phyloP scores from a whole-genome alignment of 2,329 filamentous ascomycete genomes.

The Phialophora verrucosa region DNA sequence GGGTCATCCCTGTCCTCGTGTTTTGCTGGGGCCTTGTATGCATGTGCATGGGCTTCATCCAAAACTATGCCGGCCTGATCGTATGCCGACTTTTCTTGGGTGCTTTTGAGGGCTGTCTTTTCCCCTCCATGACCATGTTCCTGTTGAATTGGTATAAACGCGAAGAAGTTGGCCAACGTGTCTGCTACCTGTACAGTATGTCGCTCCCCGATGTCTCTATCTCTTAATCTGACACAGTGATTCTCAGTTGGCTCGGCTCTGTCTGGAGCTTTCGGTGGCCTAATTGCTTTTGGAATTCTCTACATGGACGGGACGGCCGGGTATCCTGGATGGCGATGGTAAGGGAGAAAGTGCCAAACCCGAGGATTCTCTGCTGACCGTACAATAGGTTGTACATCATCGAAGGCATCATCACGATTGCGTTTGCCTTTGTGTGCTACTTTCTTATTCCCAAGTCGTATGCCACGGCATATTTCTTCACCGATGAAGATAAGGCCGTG shows the following conservation, averaged over 20 bases:
- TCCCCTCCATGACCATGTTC: conserved; percentile 50
- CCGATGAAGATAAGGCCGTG: conserved; percentile 55
- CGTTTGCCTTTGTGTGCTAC: conserved; percentile 20
- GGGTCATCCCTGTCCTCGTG: conserved; percentile 58
- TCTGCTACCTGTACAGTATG: conserved; percentile 48
- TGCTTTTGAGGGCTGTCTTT: conserved; percentile 56
- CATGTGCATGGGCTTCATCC: conserved; percentile 59
- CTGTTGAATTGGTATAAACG: conserved; percentile 50
- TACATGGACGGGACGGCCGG: conserved; percentile 33
- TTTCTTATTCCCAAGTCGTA: conserved; percentile 17
- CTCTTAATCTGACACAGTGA: background rate
- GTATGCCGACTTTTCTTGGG: conserved; percentile 62
- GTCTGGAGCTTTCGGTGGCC: conserved; percentile 49
- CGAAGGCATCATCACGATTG: conserved; percentile 28
- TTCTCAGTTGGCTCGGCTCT: conserved; percentile 41
- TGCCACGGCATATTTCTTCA: conserved; percentile 52
- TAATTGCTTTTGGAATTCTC: conserved; percentile 40
- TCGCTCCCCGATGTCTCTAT: background rate
- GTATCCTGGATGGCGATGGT: conserved; percentile 34
- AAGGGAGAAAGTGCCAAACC: background rate
- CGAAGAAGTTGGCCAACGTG: conserved; percentile 49
- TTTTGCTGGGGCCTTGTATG: conserved; percentile 60
- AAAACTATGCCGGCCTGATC: conserved; percentile 58
- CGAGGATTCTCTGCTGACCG: conserved; percentile 5
- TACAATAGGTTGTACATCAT: conserved; percentile 28